phyloP scores from a whole-genome alignment of 2,329 filamentous ascomycete species.

The Fusarium guadeloupense region DNA sequence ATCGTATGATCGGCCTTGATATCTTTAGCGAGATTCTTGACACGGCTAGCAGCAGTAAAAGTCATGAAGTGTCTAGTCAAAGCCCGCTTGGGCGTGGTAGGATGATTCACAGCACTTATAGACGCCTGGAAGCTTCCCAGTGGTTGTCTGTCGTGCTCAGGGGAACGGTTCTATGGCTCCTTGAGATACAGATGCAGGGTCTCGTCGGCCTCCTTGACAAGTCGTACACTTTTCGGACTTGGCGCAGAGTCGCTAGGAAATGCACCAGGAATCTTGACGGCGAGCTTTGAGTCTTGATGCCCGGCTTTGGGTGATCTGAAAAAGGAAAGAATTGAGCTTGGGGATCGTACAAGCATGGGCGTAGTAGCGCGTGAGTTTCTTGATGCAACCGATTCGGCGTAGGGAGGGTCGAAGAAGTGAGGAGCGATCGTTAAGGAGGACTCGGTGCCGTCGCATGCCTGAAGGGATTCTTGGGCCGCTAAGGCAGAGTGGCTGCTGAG shows the following conservation, averaged over 20 bases:
- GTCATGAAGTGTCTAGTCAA: constrained; percentile 51
- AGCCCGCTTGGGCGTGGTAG: constrained; percentile 48
- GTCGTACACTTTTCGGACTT: constrained; percentile 57
- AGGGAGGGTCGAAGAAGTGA: constrained; percentile 81
- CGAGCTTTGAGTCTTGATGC: constrained; percentile 25
- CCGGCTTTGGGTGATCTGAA: constrained; percentile 40
- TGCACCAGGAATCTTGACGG: constrained; percentile 42
- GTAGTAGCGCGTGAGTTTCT: constrained; percentile 73
- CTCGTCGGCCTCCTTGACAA: constrained; percentile 49
- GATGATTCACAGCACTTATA: constrained; percentile 43
- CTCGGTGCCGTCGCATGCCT: constrained; percentile 81
- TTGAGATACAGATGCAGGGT: constrained; percentile 36
- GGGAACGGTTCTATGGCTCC: constrained; percentile 45
- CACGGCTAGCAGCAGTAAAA: constrained; percentile 56
- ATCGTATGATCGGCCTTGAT: constrained; percentile 61
- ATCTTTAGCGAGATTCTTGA: constrained; percentile 59
- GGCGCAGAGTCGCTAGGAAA: constrained; percentile 42
- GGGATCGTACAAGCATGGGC: constrained; percentile 70
- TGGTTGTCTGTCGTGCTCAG: constrained; percentile 27
- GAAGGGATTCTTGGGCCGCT: constrained; percentile 76
- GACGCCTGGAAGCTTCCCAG: constrained; percentile 24
- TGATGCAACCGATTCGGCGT: constrained; percentile 69
- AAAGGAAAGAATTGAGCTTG: constrained; percentile 49
- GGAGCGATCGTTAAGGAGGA: constrained; percentile 78
- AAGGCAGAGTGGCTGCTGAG: constrained; percentile 68